Evolutionary conservation across 352 stramenopile genomes (phyloP), one percentile per base, ranked within the genome.

Genomic region (Globisporangium takayamanum): DNA sequence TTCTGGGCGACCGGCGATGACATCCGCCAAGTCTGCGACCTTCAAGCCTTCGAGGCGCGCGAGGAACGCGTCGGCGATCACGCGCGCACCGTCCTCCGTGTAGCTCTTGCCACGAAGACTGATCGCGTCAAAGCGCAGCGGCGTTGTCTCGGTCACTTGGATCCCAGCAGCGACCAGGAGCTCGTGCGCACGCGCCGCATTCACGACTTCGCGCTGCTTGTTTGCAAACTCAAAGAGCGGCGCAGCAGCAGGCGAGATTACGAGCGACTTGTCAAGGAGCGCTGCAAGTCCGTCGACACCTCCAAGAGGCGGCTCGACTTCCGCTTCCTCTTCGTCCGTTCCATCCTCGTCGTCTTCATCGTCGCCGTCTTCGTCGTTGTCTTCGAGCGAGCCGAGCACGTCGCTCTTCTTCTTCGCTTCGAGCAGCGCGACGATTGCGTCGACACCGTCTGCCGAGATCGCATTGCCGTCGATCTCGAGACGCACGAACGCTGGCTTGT

Each of bases 1-100:
- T 58, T 97, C 92, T 16, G 76, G 84, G 22, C 89, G 85, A 0
- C 87, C 85, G 5, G 93, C 92, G 50, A 98, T 98, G 50, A 97
- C 91, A 63, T 98, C 93, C 8, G 84, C 85, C 41, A 97, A 62
- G 62, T 98, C 91, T 7, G 86, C 85, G 53, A 88, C 58, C 59
- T 84, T 79, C 2, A 92, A 61, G 2, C 62, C 60, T 16, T 66
- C 54, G 15, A 92, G 56, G n/a, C 76, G 76, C 10, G 63, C 53
- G 25, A 92, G 66, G 56, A 88, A 83, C 5, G 53, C 53, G 11
- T 84, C 66, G 3, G 77, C 78, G 15, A 92, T 70, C 14, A 87
- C 72, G 3, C 73, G 60, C 4, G 79, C 82, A 37, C 79, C 82
- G 12, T 71, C 71, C 28, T 87, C 73, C 7, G 82, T 92, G 79